Evolutionary conservation across 495 filamentous ascomycete genomes (phyloP), one percentile per base, ranked within the genome.

Genomic region (Xylaria telfairii): DNA sequence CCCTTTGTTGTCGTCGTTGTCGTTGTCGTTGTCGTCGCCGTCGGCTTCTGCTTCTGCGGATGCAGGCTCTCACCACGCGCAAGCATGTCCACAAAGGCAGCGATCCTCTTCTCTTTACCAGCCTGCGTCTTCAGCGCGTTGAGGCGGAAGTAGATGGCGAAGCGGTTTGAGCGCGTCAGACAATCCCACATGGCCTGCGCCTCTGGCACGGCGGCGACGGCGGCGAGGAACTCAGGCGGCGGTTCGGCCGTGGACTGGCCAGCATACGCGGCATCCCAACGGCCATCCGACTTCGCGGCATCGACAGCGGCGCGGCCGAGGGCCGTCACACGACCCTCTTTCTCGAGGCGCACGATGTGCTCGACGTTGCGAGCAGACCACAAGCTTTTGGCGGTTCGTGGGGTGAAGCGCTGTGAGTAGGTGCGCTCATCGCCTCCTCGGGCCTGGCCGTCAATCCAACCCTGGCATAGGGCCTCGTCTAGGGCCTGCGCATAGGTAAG

Each of bases 361-460:
- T 74, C 75, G 49, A 88, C 85, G 73, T 76, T 83, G 15, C 82
- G 78, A 21, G 76, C 73, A 15, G 86, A 89, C 88, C 87, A 89
- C 41, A 85, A 74, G 72, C 85, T 87, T 64, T 82, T 84, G 56
- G 81, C 69, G 19, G 86, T 82, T 2, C 87, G 86, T 3, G 87
- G 86, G 2, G 87, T 88, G 78, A 87, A 89, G 2, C 83, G 80
- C 67, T 85, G 84, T n/a, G 66, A 21, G 63, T 12, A 86, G 85
- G 75, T 76, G 81, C 21, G 59, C 7, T 77, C 73, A 68, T 86
- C 79, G 67, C 81, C 76, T 28, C 73, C 68, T 28, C 78, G 74
- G 0, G 77, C 81, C 60, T 87, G 87, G 4, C 87, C 87, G 74
- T 90, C 87, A 63, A 90, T 90, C 87, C 87, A 90, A 8, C 87